Evolutionary conservation across 2,329 filamentous ascomycete species (phyloP).

Genomic region (Colletotrichum phormii): DNA sequence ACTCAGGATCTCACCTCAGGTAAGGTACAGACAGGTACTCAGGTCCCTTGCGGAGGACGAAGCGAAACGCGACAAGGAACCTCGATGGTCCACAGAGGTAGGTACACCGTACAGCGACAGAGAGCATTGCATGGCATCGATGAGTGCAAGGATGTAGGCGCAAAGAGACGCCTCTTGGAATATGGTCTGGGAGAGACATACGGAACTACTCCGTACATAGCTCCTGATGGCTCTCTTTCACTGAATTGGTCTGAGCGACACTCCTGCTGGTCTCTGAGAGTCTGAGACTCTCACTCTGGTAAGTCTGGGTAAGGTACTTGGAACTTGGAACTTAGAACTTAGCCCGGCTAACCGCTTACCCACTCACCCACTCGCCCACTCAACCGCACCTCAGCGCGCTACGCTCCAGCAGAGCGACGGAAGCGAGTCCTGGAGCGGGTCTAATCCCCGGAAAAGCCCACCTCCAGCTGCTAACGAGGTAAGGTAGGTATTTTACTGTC

Average conservation of each 20-base stretch:
- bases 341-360: not conserved
- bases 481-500: too few species aligned
- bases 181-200: not conserved
- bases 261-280: not conserved
- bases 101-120: too few species aligned
- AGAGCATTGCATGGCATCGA: too few species aligned
- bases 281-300: too few species aligned
- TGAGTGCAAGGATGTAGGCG: too few species aligned
- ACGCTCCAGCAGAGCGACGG: slow-evolving; percentile 32
- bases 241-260: not conserved
- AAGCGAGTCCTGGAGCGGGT: slow-evolving; percentile 19
- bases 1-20: too few species aligned
- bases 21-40: too few species aligned
- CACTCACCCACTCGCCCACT: not conserved
- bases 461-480: not conserved
- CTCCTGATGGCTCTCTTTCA: not conserved
- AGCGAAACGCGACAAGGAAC: not conserved
- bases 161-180: too few species aligned
- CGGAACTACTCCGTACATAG: not conserved
- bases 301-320: too few species aligned
- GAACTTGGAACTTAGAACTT: slow-evolving; percentile 2
- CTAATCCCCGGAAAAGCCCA: not conserved
- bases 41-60: not conserved
- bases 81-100: not conserved
- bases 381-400: not conserved